Conservation (phyloP, 352 stramenopile species). For the Pythium monospermum region DNA sequence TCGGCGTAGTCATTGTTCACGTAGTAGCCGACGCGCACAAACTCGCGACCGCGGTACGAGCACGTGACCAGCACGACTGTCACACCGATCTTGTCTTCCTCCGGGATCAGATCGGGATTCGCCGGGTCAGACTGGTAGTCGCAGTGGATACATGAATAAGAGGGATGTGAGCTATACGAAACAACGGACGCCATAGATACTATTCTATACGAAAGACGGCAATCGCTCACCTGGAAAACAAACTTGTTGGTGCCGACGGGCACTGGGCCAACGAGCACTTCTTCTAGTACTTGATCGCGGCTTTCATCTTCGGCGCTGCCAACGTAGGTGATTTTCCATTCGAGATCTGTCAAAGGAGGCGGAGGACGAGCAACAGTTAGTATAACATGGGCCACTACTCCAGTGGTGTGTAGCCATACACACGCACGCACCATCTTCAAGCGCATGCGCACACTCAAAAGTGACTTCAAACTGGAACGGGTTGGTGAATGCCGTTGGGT, state of each 20-base stretch:
- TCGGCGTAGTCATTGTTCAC: conserved; percentile 99
- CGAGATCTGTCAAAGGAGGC: no score
- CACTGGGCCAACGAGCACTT: conserved; percentile 97
- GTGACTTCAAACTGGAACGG: conserved; percentile 99
- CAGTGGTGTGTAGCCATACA: not conserved
- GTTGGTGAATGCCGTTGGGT: conserved; percentile 97
- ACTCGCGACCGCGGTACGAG: conserved; percentile 96
- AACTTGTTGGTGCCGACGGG: conserved; percentile 99
- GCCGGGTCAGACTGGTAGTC: conserved; percentile 87
- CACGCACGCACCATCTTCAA: conserved; percentile 86
- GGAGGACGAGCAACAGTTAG: no score
- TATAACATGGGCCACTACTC: no score
- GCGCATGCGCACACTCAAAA: conserved; percentile 97
- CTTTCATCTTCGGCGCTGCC: conserved; percentile 94
- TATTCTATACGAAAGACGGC: no score
- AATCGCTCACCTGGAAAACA: conserved; percentile 76
- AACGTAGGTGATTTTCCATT: conserved; percentile 99
- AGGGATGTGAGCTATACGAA: no score
- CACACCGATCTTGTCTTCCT: conserved; percentile 97
- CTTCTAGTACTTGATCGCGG: conserved; percentile 96
- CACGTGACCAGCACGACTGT: conserved; percentile 98
- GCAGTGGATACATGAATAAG: no score
- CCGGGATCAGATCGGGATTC: conserved; percentile 89
- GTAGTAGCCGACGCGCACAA: conserved; percentile 97
- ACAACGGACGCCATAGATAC: no score